Evolutionary conservation across 176 grass and related monocot species (phyloP).

Genomic region (Musa itinerans): DNA sequence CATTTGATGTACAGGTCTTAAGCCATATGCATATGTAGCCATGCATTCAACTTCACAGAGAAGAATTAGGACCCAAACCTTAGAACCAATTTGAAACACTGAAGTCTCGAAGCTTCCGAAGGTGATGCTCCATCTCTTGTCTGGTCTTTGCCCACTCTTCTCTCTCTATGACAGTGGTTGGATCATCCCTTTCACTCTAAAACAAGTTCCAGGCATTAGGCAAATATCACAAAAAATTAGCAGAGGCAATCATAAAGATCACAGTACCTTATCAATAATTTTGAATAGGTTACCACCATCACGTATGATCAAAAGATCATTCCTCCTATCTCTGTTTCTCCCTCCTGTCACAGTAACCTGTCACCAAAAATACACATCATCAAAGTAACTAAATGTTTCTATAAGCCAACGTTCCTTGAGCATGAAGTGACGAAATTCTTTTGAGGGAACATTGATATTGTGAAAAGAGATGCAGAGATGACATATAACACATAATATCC

Average conservation of each 20-base stretch:
- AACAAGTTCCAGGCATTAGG: constrained; percentile 14
- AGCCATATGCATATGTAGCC: no score
- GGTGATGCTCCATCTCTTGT: constrained; percentile 63
- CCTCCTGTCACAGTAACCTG: no score
- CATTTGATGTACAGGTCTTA: no score
- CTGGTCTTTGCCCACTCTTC: constrained; percentile 63
- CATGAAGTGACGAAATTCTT: no score
- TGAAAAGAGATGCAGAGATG: neutral
- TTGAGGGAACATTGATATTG: neutral
- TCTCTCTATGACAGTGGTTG: constrained; percentile 63
- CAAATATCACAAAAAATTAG: no score
- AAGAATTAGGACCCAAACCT: neutral
- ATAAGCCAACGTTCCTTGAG: no score
- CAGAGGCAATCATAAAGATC: neutral
- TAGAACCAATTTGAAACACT: constrained; percentile 83
- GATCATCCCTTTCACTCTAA: constrained; percentile 58
- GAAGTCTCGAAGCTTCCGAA: constrained; percentile 72
- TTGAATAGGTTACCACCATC: constrained; percentile 66
- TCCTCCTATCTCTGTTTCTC: constrained; percentile 32
- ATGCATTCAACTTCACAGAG: no score
- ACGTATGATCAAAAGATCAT: constrained; percentile 67
- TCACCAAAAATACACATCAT: no score
- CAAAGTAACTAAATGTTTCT: no score
- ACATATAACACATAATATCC: no score
- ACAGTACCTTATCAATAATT: constrained; percentile 58